phyloP scores from a whole-genome alignment of 176 grass and related monocot genomes.

The Pontederia crassipes region DNA sequence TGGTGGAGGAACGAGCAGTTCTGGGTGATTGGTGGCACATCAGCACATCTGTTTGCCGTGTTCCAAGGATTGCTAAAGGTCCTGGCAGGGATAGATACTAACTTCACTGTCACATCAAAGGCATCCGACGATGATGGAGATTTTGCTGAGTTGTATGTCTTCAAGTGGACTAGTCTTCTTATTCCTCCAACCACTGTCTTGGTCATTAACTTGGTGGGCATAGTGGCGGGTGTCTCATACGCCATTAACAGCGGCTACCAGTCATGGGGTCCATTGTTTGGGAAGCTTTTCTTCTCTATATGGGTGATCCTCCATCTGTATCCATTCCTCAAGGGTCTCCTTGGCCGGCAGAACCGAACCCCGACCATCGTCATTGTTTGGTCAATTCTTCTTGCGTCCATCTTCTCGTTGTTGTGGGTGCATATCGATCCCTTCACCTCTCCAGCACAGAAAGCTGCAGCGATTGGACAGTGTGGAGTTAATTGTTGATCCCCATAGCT shows the following conservation, averaged over 20 bases:
- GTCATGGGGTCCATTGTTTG: slow-evolving; percentile 72
- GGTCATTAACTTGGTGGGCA: slow-evolving; percentile 66
- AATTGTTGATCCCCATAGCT: slow-evolving; percentile 49
- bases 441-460: slow-evolving; percentile 42
- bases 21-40: slow-evolving; percentile 82
- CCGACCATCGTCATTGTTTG: slow-evolving; percentile 81
- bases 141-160: slow-evolving; percentile 60
- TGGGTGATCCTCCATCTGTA: slow-evolving; percentile 92
- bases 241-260: slow-evolving; percentile 81
- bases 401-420: slow-evolving; percentile 82
- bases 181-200: slow-evolving; percentile 70
- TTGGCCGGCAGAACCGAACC: slow-evolving; percentile 66
- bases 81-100: slow-evolving; percentile 64
- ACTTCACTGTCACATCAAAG: slow-evolving; percentile 81
- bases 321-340: slow-evolving; percentile 76
- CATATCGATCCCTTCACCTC: slow-evolving; percentile 71
- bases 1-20: slow-evolving; percentile 90
- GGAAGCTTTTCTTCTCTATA: slow-evolving; percentile 79
- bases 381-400: slow-evolving; percentile 76
- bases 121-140: slow-evolving; percentile 61
- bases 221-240: slow-evolving; percentile 67
- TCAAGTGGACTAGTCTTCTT: slow-evolving; percentile 71
- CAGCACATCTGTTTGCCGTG: slow-evolving; percentile 67
- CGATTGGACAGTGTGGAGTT: slow-evolving; percentile 68
- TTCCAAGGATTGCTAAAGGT: slow-evolving; percentile 81